A percentile compares a stretch with the other conserved stretches of the same genome.
These are phyloP conservation scores for Fraxinus sp. DNA, from an alignment of 305 asterid species.

Conservation along the genomic window DNA sequence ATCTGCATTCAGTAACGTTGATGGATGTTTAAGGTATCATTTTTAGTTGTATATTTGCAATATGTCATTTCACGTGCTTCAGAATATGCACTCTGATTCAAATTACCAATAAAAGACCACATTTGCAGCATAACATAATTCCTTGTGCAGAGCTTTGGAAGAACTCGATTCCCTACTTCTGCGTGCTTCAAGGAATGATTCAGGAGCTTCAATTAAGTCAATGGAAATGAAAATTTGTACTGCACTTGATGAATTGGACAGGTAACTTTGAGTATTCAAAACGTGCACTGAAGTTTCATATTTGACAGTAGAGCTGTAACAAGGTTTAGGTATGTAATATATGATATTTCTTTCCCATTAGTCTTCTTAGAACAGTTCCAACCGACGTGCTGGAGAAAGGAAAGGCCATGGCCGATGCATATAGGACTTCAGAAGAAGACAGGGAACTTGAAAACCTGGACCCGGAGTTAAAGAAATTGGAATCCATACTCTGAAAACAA, in stretches of 20 bases:
- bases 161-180: slow-evolving; percentile 86
- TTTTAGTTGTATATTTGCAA: background rate
- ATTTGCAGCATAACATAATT: background rate
- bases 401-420: slow-evolving; percentile 81
- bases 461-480: slow-evolving; percentile 67
- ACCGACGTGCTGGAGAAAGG: slow-evolving; percentile 78
- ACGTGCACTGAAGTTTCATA: background rate
- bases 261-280: slow-evolving; percentile 35
- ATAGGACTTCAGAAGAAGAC: slow-evolving; percentile 45
- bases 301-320: background rate
- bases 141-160: slow-evolving; percentile 67
- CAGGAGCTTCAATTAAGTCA: slow-evolving; percentile 50
- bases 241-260: slow-evolving; percentile 64
- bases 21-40: slow-evolving; percentile 79
- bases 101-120: background rate
- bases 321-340: background rate
- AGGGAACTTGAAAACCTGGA: slow-evolving; percentile 35
- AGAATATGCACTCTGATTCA: background rate
- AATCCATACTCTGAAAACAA: slow-evolving; percentile 54
- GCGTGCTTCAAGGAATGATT: slow-evolving; percentile 76
- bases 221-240: slow-evolving; percentile 58
- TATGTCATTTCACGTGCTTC: background rate
- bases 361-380: slow-evolving; percentile 82
- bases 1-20: slow-evolving; percentile 68
- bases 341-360: slow-evolving; percentile 12